phyloP scores from a whole-genome alignment of 305 asterid species.

The Fraxinus paxiana region DNA sequence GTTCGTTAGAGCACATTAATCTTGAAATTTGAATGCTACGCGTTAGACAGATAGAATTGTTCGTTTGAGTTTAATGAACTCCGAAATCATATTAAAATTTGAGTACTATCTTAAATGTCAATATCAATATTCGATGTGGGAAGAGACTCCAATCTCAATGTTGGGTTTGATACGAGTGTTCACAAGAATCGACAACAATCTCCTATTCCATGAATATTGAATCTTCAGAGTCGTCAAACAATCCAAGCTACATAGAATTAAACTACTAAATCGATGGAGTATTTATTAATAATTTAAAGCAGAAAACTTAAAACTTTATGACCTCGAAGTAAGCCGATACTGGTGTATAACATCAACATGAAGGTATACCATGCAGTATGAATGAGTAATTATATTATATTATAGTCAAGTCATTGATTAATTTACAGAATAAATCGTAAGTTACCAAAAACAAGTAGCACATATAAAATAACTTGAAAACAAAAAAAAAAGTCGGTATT shows the following conservation, averaged over 20 bases:
- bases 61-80: no score
- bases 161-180: background rate
- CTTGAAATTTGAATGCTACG: background rate
- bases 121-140: background rate
- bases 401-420: background rate
- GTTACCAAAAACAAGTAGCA: background rate
- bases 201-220: background rate
- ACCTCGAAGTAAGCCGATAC: background rate
- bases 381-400: background rate
- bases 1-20: no score
- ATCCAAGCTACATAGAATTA: background rate
- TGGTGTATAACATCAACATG: background rate
- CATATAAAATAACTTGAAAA: background rate
- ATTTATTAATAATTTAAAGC: background rate
- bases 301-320: background rate
- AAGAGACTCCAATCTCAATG: background rate
- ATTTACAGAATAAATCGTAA: background rate
- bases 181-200: background rate
- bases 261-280: background rate
- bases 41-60: no score
- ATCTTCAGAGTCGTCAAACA: background rate
- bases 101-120: background rate
- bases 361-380: background rate
- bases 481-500: constrained; percentile 7
- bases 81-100: no score